Base-by-base conservation (phyloP, 2,329 filamentous ascomycete species). In the Sarocladium strictum region DNA sequence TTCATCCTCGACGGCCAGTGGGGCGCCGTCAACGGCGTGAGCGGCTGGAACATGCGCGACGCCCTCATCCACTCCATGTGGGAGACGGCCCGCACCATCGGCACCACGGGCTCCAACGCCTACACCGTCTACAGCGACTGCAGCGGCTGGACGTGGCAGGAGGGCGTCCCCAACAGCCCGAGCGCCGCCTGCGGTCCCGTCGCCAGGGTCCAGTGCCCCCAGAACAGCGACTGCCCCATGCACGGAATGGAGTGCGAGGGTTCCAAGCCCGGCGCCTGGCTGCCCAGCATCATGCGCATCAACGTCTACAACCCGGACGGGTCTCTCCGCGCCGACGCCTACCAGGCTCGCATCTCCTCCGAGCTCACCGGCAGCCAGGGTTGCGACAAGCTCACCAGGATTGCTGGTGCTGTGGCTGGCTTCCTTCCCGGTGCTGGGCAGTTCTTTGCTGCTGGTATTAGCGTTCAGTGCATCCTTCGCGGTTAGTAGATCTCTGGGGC, bases 291-390 rank as follows among this genome's bases (percentile, higher is more conserved):
- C 35, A 38, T 38, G 12, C 35, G 35, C 35, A 38, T 38, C 35
- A 38, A 38, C 35, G 35, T 38, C 15, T 38, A 38, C 35, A 38
- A 38, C 60, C 60, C 51, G 12, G 33, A 53, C 40, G 19, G 29
- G 9, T 24, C 51, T 35, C 32, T 37, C 12, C 29, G 51, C 7
- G 19, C 29, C 32, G 29, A 14, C 21, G 51, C 51, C 26, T 38
- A 38, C 35, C 51, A 53, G 51, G 19, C 51, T 35, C 27, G 19
- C 32, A 35, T 53, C 32, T 21, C 19, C 51, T 53, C 19, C 32
- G 51, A 21, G 19, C 6, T 21, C 14, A 11, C 11, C 7, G 47
- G 17, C 24, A 15, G 24, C 24, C n/a, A 14, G 23, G 47, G 24
- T 26, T 27, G 23, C 47, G 47, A 32, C 29, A 32, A 32, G 49